Conservation (phyloP, 352 stramenopile genomes). For the Globisporangium abappressorium region DNA sequence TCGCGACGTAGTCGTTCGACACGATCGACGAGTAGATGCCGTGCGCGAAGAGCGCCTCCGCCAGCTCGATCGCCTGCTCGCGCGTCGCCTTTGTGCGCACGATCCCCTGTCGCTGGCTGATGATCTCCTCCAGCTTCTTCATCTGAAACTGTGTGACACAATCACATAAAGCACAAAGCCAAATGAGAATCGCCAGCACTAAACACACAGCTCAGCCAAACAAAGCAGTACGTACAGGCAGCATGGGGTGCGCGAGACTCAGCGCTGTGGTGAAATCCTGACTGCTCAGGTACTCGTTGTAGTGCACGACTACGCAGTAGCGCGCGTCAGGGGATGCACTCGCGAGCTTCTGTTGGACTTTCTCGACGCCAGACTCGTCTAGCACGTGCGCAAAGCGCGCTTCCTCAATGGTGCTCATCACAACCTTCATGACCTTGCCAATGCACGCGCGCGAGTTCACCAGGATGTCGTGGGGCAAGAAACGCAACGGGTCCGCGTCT, state of each 20-base stretch:
- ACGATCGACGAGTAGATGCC: slow-evolving; percentile 82
- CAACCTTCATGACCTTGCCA: slow-evolving; percentile 62
- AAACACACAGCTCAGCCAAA: background rate
- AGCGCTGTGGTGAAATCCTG: slow-evolving; percentile 81
- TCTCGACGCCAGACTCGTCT: slow-evolving; percentile 44
- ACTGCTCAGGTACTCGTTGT: slow-evolving; percentile 90
- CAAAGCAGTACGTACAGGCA: slow-evolving; percentile 38
- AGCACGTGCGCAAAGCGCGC: slow-evolving; percentile 57
- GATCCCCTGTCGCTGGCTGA: slow-evolving; percentile 71
- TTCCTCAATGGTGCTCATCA: slow-evolving; percentile 63
- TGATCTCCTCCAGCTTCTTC: slow-evolving; percentile 75
- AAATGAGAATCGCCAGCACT: background rate
- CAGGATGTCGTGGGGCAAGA: slow-evolving; percentile 53
- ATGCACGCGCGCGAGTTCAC: slow-evolving; percentile 60
- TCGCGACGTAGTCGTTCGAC: slow-evolving; percentile 71
- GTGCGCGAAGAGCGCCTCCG: slow-evolving; percentile 54
- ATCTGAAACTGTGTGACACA: slow-evolving; percentile 60
- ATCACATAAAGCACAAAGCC: background rate
- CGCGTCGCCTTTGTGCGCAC: slow-evolving; percentile 61
- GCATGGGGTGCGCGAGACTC: slow-evolving; percentile 63
- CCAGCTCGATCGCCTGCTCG: slow-evolving; percentile 75
- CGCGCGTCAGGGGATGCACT: slow-evolving; percentile 55
- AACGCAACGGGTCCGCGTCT: slow-evolving; percentile 61
- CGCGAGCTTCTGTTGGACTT: slow-evolving; percentile 43
- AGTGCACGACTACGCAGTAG: slow-evolving; percentile 91